Base-by-base conservation (phyloP, 1,284 basidiomycete species). In the Vanrija sp. region DNA sequence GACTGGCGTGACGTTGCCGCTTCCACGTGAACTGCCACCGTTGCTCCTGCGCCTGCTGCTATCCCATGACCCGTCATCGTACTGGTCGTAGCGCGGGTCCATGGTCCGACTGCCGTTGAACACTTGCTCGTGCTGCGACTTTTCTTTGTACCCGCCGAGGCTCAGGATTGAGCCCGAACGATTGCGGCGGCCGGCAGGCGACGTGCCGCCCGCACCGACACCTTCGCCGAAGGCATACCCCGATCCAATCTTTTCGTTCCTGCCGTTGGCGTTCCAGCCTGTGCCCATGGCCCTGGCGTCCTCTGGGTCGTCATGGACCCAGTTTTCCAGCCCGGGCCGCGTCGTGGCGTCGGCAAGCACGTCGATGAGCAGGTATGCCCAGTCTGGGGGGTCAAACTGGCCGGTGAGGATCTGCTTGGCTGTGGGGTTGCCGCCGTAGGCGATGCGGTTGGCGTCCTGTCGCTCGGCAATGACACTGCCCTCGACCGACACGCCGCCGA, bases 401-500 rank as follows among this genome's bases (percentile, higher is more conserved):
- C 93, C 93, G 45, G 84, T 86, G 15, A 97, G 84, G 21, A 97
- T 83, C 69, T 86, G 82, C 72, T 87, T 88, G 1, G 81, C 86
- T 0, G 86, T 85, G 10, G 91, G 87, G 54, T 86, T 82, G 5
- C 83, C 82, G 34, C 83, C 80, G 70, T 94, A 95, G 5, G 91
- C 90, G 46, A 86, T 79, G 2, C 83, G 79, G 70, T 94, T 93
- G 8, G 90, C 89, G 72, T 98, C 96, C 70, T 91, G 87, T 25
- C 96, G 85, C 74, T 98, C 95, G 19, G 96, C 82, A 52, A 98
- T 93, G 43, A 97, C 86, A 0, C 89, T 92, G 10, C 95, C 95
- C 80, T 98, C 94, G 38, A 98, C 78, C 9, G 90, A 92, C 19
- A 83, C 78, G 10, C 81, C 81, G 40, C 79, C 91, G 63, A 96